These are phyloP conservation scores for Moniliophthora roreri DNA, from an alignment of 1,284 basidiomycete genomes.

Conservation along the genomic window DNA sequence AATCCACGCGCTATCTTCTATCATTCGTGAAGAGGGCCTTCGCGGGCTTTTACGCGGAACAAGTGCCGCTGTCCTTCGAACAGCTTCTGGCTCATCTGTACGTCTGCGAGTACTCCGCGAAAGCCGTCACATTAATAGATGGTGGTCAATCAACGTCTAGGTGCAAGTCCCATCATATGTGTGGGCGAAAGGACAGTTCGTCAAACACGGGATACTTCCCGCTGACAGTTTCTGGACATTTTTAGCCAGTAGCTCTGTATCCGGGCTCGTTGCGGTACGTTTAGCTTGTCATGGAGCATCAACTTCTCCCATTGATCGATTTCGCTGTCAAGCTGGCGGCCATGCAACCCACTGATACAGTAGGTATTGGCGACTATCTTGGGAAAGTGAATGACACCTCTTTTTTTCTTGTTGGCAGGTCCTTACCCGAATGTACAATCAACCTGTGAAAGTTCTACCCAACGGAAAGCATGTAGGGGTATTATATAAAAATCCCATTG, in stretches of 20 bases:
- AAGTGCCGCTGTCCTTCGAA: slow-evolving; percentile 91
- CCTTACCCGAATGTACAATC: slow-evolving; percentile 95
- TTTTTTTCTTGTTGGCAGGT: too few relatives aligned
- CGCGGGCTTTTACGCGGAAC: slow-evolving; percentile 88
- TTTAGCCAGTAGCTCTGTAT: slow-evolving; percentile 84
- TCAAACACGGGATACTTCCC: slow-evolving; percentile 62
- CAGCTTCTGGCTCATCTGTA: slow-evolving; percentile 91
- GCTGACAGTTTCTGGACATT: slow-evolving; percentile 88
- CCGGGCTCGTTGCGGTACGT: slow-evolving; percentile 89
- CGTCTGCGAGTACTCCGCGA: too few relatives aligned
- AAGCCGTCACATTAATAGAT: slow-evolving; percentile 10
- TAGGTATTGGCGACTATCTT: slow-evolving; percentile 34
- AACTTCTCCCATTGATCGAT: neutral
- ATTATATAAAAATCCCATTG: slow-evolving; percentile 90
- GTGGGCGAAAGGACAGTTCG: slow-evolving; percentile 81
- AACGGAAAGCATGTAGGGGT: slow-evolving; percentile 77
- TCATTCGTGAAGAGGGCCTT: slow-evolving; percentile 76
- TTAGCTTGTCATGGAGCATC: neutral
- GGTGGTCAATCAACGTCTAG: slow-evolving; percentile 32
- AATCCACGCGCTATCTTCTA: slow-evolving; percentile 78
- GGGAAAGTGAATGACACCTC: slow-evolving; percentile 12
- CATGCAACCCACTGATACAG: slow-evolving; percentile 92
- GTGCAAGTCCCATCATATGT: slow-evolving; percentile 97
- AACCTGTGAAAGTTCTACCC: slow-evolving; percentile 74
- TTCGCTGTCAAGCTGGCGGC: slow-evolving; percentile 59